phyloP scores from a whole-genome alignment of 1,139 yeast genomes.

The Candida tetrigidarum region DNA sequence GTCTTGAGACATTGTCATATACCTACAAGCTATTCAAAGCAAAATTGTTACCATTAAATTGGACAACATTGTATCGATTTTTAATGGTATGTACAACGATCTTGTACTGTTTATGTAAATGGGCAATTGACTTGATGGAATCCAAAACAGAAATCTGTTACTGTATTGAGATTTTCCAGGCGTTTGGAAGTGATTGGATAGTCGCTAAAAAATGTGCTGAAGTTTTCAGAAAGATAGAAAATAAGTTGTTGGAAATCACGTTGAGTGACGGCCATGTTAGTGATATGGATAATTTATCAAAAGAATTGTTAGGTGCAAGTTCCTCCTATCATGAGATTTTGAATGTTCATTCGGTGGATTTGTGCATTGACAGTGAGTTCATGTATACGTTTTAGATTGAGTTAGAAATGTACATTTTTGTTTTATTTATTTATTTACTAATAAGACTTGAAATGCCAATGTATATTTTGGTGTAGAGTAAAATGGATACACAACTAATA shows the following conservation, averaged over 20 bases:
- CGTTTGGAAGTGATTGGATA: constrained; percentile 50
- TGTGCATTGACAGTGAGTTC: constrained; percentile 24
- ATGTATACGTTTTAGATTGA: constrained; percentile 16
- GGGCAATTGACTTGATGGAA: constrained; percentile 47
- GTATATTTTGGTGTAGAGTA: background rate
- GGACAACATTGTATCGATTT: constrained; percentile 52
- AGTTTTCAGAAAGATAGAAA: constrained; percentile 44
- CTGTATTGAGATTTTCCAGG: constrained; percentile 47
- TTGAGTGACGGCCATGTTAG: constrained; percentile 35
- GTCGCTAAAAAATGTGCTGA: constrained; percentile 48
- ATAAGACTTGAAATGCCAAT: background rate
- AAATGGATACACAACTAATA: background rate
- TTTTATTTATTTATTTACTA: background rate
- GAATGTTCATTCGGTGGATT: constrained; percentile 43
- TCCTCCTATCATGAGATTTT: constrained; percentile 49
- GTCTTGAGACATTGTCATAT: constrained; percentile 42
- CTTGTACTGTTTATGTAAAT: constrained; percentile 47
- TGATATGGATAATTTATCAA: constrained; percentile 39
- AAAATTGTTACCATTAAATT: constrained; percentile 47
- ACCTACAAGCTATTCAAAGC: constrained; percentile 46
- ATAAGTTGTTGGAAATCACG: constrained; percentile 42
- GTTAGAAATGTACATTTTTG: background rate
- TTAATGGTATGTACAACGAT: constrained; percentile 49
- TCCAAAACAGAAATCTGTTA: constrained; percentile 47
- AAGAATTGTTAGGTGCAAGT: constrained; percentile 45